phyloP scores from a whole-genome alignment of 768 basidiomycete genomes.

The Termitomyces sp. region DNA sequence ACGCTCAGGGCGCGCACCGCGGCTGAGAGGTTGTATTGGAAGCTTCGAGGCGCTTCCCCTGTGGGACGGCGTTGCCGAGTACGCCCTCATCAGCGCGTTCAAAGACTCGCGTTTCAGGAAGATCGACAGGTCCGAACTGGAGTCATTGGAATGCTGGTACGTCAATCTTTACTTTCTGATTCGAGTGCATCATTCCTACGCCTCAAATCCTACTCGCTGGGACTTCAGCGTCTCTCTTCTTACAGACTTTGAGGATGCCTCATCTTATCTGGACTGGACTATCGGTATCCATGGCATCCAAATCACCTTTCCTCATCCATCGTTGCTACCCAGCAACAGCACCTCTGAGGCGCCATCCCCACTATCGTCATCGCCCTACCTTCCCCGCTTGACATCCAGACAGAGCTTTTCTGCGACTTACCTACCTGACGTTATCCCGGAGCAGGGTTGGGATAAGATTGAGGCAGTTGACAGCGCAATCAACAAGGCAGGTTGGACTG shows the following conservation, averaged over 20 bases:
- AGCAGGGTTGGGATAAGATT: conserved; percentile 91
- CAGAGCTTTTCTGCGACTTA: conserved; percentile 82
- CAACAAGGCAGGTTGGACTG: conserved; percentile 89
- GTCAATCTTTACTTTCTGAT: conserved; percentile 25
- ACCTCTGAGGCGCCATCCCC: conserved; percentile 70
- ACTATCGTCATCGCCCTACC: conserved; percentile 58
- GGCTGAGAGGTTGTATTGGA: conserved; percentile 92
- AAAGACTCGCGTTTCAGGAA: conserved; percentile 82
- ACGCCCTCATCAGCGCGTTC: conserved; percentile 90
- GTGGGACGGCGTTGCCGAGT: conserved; percentile 77
- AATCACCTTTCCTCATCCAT: conserved; percentile 82
- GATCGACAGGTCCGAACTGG: conserved; percentile 75
- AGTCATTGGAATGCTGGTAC: conserved; percentile 83
- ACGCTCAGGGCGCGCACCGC: conserved; percentile 54
- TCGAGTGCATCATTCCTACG: neutral
- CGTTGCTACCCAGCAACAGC: conserved; percentile 39
- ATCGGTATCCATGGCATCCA: conserved; percentile 90
- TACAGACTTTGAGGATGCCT: conserved; percentile 86
- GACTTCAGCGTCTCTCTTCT: conserved; percentile 78
- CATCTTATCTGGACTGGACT: conserved; percentile 89
- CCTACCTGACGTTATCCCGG: conserved; percentile 87
- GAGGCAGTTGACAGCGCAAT: conserved; percentile 92
- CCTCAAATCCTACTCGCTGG: neutral
- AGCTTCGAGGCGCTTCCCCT: conserved; percentile 80
- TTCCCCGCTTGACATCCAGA: conserved; percentile 52